Base-by-base conservation (phyloP, 2,329 filamentous ascomycete genomes). In the Alternaria solani region DNA sequence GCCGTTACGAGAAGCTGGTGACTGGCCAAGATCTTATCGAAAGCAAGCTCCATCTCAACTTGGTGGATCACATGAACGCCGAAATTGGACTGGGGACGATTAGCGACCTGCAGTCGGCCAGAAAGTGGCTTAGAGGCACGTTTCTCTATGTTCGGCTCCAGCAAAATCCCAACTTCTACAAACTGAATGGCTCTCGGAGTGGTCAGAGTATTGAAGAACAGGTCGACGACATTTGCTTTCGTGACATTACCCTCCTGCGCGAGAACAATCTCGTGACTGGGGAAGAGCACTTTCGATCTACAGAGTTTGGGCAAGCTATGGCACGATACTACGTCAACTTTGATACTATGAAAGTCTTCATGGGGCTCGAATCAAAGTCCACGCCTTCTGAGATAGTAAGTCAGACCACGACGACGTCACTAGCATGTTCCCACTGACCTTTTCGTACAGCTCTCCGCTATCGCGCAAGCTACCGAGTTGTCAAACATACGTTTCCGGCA, bases 11-110 rank as follows among this genome's bases (percentile, higher is more conserved):
- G 67, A 87, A 83, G 65, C 88, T 96, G 81, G 86, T 92, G 1
- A 89, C 89, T 0, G 91, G 91, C 0, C 83, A 89, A 55, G 89
- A 94, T 63, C 81, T 87, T 2, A 79, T 96, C 1, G 93, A 96
- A 73, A 96, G 92, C 76, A 88, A 85, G 18, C 81, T 96, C 7
- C 92, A 96, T 77, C 81, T 88, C 28, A 93, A 94, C 66, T 79
- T 96, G 0, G 89, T 94, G 49, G 91, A 94, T 65, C 92, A 96
- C 70, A 78, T 96, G 65, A 96, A 96, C 71, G 92, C 92, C 2
- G 92, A 96, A 71, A 90, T 94, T 48, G 89, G 89, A 1, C 82
- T 96, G 1, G 89, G 90, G 0, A 93, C 91, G 0, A 88, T 96
- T 55, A 85, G 80, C 5, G 85, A 89, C 66, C 74, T 89, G 0